Conservation (phyloP, 176 grass and related monocot species). For the Triticum urartu region DNA sequence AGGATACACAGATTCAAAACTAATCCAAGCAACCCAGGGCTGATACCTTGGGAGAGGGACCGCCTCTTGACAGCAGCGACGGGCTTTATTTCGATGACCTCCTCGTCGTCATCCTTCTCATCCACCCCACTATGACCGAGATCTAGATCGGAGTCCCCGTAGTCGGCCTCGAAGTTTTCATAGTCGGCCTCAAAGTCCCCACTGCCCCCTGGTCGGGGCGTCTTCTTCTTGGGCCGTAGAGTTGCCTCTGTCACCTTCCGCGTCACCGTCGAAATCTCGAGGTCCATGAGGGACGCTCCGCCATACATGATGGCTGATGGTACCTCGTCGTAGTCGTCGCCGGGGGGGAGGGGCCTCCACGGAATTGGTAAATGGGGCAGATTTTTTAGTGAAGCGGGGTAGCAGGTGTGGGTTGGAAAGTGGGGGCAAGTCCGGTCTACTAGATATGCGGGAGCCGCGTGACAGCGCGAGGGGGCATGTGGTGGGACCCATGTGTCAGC, state of each 20-base stretch:
- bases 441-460: not conserved
- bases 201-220: conserved; percentile 26
- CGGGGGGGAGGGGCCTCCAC: too few relatives aligned
- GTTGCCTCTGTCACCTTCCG: conserved; percentile 34
- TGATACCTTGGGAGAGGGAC: conserved; percentile 45
- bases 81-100: conserved; percentile 52
- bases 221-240: conserved; percentile 68
- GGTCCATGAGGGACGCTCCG: conserved; percentile 48
- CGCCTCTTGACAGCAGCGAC: conserved; percentile 11
- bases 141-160: conserved; percentile 39
- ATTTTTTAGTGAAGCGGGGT: not conserved
- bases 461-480: not conserved
- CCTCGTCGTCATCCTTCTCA: not conserved
- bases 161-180: conserved; percentile 44
- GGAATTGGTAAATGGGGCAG: conserved; percentile 7
- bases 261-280: not conserved
- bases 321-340: not conserved
- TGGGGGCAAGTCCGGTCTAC: not conserved
- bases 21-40: not conserved
- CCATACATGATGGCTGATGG: conserved; percentile 52
- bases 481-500: not conserved
- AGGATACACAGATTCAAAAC: not conserved
- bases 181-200: conserved; percentile 73
- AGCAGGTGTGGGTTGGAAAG: not conserved
- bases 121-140: not conserved